Evolutionary conservation across 2,329 filamentous ascomycete species (phyloP), one percentile per base, ranked within the genome.

Genomic region (Rhytidhysteron rufulum): DNA sequence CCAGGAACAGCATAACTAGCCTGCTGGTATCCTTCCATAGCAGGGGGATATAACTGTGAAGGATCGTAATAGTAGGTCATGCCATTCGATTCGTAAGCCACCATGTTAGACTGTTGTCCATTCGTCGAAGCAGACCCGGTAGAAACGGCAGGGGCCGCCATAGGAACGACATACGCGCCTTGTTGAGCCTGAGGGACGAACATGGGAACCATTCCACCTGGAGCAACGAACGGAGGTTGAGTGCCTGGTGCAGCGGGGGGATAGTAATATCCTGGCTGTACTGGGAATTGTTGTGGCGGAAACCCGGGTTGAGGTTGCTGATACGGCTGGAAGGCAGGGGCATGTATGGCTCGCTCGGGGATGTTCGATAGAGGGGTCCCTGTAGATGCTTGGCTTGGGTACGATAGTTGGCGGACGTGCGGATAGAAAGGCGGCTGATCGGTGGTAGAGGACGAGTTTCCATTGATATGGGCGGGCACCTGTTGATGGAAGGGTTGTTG

Each of bases 51-150:
- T 34, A 90, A 70, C 58, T 89, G 84, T n/a, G 82, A 77, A 6
- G 87, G 77, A 58, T 95, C 86, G 55, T 89, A 90, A 62, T 95
- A 98, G 65, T 95, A 97, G 1, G 95, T 89, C 78, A 94, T 97
- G 46, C 93, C 93, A 53, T 95, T 95, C 48, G 84, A 83, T 69
- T 97, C 91, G 63, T 96, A 90, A 0, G 88, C 88, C 16, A 85
- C 77, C 42, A 79, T 78, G 15, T 73, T 74, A 3, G 70, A 66
- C 49, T 78, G 55, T 33, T 65, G 58, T 20, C 62, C 49, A 24
- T 55, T 49, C 45, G 63, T 55, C 10, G 60, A 58, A n/a, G 56
- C 42, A 35, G 57, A 58, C 22, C 56, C 53, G n/a, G 32, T 22
- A 6, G 24, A 20, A 4, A 29, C 34, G 13, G 37, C 42, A 13